phyloP scores from a whole-genome alignment of 768 basidiomycete genomes.

The Coprinopsis strossmayeri region DNA sequence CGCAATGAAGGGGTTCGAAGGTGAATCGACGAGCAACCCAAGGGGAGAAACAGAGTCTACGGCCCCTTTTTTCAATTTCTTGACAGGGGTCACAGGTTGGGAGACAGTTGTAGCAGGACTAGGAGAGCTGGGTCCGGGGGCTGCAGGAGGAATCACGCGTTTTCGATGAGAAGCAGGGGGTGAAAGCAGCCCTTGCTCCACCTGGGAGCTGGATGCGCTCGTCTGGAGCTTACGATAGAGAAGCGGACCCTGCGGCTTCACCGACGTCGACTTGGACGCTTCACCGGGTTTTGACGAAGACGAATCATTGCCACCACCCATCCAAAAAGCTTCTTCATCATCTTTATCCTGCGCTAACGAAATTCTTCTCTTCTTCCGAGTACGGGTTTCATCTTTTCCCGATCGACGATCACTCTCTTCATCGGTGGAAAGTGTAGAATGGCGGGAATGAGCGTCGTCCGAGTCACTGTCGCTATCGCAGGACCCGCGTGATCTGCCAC shows the following conservation, averaged over 20 bases:
- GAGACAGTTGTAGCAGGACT: constrained; percentile 8
- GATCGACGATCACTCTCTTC: constrained; percentile 24
- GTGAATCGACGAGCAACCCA: constrained; percentile 43
- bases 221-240: constrained; percentile 28
- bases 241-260: constrained; percentile 19
- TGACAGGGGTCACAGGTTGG: constrained; percentile 28
- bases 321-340: constrained; percentile 50
- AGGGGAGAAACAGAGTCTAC: constrained; percentile 16
- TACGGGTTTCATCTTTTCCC: constrained; percentile 15
- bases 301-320: constrained; percentile 21
- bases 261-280: neutral
- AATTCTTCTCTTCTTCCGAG: constrained; percentile 34
- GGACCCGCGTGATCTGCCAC: constrained; percentile 34
- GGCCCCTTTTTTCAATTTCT: constrained; percentile 29
- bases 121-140: constrained; percentile 4
- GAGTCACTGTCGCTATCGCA: constrained; percentile 41
- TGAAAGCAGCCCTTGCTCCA: constrained; percentile 43
- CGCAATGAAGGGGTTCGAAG: constrained; percentile 65
- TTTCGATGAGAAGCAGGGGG: constrained; percentile 63
- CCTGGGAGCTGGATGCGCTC: constrained; percentile 8
- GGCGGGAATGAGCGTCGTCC: constrained; percentile 17
- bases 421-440: constrained; percentile 22
- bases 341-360: constrained; percentile 26
- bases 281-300: neutral
- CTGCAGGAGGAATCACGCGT: constrained; percentile 3